These are phyloP conservation scores for Fusarium metavorans DNA, from an alignment of 2,329 filamentous ascomycete species.

Conservation along the genomic window DNA sequence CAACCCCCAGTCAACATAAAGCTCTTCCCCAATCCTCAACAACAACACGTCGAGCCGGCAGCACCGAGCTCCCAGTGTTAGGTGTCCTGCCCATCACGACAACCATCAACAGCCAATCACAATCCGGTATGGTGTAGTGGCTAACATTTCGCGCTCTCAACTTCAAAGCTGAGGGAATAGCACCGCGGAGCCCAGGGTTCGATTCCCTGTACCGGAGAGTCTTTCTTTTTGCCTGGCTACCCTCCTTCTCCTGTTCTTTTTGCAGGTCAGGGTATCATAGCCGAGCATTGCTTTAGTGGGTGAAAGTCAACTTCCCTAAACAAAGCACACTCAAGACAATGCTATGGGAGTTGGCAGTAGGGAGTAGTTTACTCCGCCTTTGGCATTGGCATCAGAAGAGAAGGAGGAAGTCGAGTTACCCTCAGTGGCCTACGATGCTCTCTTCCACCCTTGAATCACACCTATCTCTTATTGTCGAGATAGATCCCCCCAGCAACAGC, in stretches of 20 bases:
- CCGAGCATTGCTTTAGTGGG: not conserved
- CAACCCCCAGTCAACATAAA: no score
- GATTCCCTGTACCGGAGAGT: constrained; percentile 36
- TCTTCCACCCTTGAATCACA: not conserved
- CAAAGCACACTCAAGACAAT: not conserved
- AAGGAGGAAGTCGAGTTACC: not conserved
- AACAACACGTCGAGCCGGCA: no score
- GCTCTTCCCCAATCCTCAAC: no score
- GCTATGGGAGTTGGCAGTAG: not conserved
- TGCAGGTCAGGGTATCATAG: not conserved
- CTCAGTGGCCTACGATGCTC: not conserved
- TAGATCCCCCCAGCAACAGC: not conserved
- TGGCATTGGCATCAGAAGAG: not conserved
- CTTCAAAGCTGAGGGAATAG: constrained; percentile 16
- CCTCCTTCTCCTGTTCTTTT: not conserved
- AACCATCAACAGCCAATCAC: not conserved
- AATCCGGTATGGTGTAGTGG: constrained; percentile 37
- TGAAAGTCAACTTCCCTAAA: not conserved
- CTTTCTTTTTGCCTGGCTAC: not conserved
- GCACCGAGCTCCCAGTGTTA: no score
- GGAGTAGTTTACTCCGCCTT: not conserved
- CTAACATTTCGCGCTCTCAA: constrained; percentile 47
- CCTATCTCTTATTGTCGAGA: not conserved
- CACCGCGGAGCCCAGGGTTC: constrained; percentile 28
- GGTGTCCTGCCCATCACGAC: no score